A percentile compares a stretch with the other conserved stretches of the same genome.
These are phyloP conservation scores for Tolypocladium sp. DNA, from an alignment of 2,329 filamentous ascomycete genomes.

Conservation along the genomic window DNA sequence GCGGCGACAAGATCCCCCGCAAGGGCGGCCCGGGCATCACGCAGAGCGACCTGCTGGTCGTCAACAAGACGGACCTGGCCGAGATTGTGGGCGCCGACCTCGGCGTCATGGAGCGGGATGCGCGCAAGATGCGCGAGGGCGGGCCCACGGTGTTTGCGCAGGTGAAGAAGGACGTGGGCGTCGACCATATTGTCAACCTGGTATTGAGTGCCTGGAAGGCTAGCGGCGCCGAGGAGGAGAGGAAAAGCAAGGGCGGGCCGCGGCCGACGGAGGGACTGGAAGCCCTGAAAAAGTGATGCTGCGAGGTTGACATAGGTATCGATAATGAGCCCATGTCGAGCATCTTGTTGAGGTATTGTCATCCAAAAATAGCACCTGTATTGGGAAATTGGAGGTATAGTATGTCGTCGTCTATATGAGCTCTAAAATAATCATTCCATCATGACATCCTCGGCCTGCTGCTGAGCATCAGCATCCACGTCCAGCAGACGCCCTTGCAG, in stretches of 20 bases:
- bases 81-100: slow-evolving; percentile 86
- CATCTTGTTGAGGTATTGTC: background rate
- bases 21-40: slow-evolving; percentile 97
- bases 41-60: slow-evolving; percentile 83
- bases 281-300: slow-evolving; percentile 21
- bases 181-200: slow-evolving; percentile 80
- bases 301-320: background rate
- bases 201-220: slow-evolving; percentile 89
- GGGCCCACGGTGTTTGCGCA: slow-evolving; percentile 94
- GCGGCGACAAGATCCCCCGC: slow-evolving; percentile 90
- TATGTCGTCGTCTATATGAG: slow-evolving; percentile 9
- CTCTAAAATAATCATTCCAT: slow-evolving; percentile 14
- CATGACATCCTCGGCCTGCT: slow-evolving; percentile 21
- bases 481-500: slow-evolving; percentile 35
- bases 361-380: background rate
- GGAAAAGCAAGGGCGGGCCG: slow-evolving; percentile 45
- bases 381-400: background rate
- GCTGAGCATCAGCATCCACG: slow-evolving; percentile 11
- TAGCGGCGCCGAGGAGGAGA: slow-evolving; percentile 64
- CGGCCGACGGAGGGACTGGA: slow-evolving; percentile 48
- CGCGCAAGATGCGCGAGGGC: slow-evolving; percentile 88
- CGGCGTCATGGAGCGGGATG: slow-evolving; percentile 88
- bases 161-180: slow-evolving; percentile 84
- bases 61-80: slow-evolving; percentile 96
- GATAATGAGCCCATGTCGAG: background rate